Base-by-base conservation (phyloP, 768 basidiomycete genomes). In the Suillus lakei region DNA sequence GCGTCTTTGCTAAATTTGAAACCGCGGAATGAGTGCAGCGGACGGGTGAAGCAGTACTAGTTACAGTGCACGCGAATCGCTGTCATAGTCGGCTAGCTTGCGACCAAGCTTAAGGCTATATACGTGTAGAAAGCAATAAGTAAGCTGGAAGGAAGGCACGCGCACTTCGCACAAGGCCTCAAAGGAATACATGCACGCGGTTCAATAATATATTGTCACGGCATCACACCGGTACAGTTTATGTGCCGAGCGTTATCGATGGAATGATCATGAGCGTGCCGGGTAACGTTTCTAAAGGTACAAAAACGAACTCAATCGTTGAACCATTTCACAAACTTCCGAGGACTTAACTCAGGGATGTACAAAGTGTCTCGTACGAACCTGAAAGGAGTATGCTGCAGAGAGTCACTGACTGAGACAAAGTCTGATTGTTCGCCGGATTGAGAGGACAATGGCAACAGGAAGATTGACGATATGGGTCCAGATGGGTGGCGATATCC, bases 361-460 rank as follows among this genome's bases (percentile, higher is more conserved):
- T n/a, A n/a, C 38, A 39, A 39, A 39, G 5, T 39, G 15, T 5
- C 39, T 41, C 39, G 39, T 15, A 15, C 38, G 38, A 38, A 38
- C 38, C 38, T 38, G 38, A 38, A 10, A 38, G n/a, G 6, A 38
- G 36, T 38, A 38, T 38, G 36, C 36, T 38, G 44, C n/a, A n/a
- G n/a, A n/a, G n/a, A n/a, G n/a, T n/a, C n/a, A n/a, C n/a, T n/a
- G n/a, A n/a, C n/a, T n/a, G n/a, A n/a, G n/a, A n/a, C n/a, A n/a
- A n/a, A n/a, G n/a, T n/a, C n/a, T n/a, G n/a, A n/a, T n/a, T n/a
- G n/a, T n/a, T n/a, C n/a, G n/a, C n/a, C 21, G 16, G 53, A 61
- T 51, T 58, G 21, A 23, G 56, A 16, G 9, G 56, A 60, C 62
- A 63, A 63, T 63, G 51, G 36, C 3, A n/a, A 13, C 48, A 23